phyloP scores from a whole-genome alignment of 805 yeast genomes.

The Teunomyces atbi region DNA sequence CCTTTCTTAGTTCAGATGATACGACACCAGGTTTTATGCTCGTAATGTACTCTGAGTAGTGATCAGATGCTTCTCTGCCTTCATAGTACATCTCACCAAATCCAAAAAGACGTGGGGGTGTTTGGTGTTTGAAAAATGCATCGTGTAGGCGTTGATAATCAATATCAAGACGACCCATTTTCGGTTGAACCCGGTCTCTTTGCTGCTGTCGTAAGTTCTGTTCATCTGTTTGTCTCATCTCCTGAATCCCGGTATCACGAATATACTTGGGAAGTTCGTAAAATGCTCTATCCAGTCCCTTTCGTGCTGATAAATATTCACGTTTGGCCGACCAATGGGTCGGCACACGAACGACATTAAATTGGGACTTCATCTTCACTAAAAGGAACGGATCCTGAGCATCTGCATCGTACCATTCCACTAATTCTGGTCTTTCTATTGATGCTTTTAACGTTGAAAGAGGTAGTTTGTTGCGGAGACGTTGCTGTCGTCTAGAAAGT shows the following conservation, averaged over 20 bases:
- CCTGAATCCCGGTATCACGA: constrained; percentile 77
- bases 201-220: constrained; percentile 66
- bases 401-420: constrained; percentile 87
- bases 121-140: constrained; percentile 82
- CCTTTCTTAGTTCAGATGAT: constrained; percentile 59
- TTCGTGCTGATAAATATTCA: constrained; percentile 66
- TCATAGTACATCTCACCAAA: constrained; percentile 83
- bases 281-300: constrained; percentile 66
- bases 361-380: constrained; percentile 60
- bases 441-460: constrained; percentile 64
- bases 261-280: constrained; percentile 79
- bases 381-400: constrained; percentile 73
- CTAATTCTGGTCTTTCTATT: constrained; percentile 62
- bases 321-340: constrained; percentile 78
- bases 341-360: constrained; percentile 76
- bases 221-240: constrained; percentile 69
- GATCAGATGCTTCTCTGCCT: constrained; percentile 58
- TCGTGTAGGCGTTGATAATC: constrained; percentile 80
- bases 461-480: constrained; percentile 56
- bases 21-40: constrained; percentile 65
- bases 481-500: constrained; percentile 50
- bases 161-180: constrained; percentile 79
- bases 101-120: constrained; percentile 63
- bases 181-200: constrained; percentile 86
- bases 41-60: constrained; percentile 29